phyloP scores from a whole-genome alignment of 2,329 filamentous ascomycete genomes.

The Fusarium haematococcum region DNA sequence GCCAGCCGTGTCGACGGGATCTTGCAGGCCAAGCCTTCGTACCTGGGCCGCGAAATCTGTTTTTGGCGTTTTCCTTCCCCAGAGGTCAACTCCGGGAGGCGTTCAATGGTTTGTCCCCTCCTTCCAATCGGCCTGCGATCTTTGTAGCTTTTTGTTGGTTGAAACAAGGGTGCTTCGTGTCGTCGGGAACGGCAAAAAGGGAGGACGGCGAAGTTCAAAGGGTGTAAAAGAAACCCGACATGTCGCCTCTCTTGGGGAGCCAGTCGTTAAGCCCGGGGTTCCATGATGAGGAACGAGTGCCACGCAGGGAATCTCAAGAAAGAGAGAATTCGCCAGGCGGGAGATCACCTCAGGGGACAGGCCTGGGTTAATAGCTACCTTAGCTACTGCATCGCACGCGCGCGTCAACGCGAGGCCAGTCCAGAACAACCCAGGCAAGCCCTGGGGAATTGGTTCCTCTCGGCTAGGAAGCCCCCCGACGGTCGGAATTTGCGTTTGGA shows the following conservation, averaged over 20 bases:
- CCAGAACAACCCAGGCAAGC: background rate
- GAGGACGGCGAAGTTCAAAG: background rate
- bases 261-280: conserved; percentile 33
- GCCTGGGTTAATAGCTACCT: conserved; percentile 41
- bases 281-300: conserved; percentile 21
- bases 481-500: conserved; percentile 39
- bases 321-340: conserved; percentile 16
- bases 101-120: background rate
- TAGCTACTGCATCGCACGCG: background rate
- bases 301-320: conserved; percentile 23
- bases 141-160: background rate
- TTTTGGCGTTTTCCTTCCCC: conserved; percentile 6
- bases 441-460: conserved; percentile 13
- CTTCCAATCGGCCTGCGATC: conserved; percentile 20
- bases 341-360: conserved; percentile 34
- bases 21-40: conserved; percentile 32
- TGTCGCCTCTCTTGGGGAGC: background rate
- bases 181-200: background rate
- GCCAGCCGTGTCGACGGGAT: conserved; percentile 31
- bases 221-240: conserved; percentile 15
- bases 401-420: conserved; percentile 2
- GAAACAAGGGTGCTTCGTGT: background rate
- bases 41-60: conserved; percentile 2
- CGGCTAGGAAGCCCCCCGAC: conserved; percentile 30
- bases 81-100: background rate